Percentiles rank a stretch among this genome's conserved stretches.
Conservation (phyloP, 768 basidiomycete species). For the Russula dissimulans region DNA sequence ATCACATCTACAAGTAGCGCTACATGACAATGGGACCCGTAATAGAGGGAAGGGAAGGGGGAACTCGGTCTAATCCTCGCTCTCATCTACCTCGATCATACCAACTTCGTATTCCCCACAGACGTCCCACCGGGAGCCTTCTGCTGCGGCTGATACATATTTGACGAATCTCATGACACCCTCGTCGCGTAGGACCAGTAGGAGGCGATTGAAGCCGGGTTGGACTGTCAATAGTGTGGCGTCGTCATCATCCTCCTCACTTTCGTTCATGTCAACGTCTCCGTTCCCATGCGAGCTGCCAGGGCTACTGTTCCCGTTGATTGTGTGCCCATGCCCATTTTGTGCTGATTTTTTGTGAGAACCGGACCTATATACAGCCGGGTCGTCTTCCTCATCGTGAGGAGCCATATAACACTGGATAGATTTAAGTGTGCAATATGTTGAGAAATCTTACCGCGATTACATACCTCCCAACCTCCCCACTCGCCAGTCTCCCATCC, state of each 20-base stretch:
- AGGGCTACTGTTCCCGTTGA: conserved; percentile 17
- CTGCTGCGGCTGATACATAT: conserved; percentile 83
- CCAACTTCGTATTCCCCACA: conserved; percentile 90
- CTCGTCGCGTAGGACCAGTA: conserved; percentile 86
- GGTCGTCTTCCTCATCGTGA: conserved; percentile 91
- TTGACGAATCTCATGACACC: conserved; percentile 93
- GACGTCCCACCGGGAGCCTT: conserved; percentile 89
- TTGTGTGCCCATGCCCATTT: conserved; percentile 18
- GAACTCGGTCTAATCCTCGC: not conserved
- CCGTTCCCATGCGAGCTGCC: conserved; percentile 15
- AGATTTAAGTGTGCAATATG: not conserved
- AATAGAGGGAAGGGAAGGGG: not conserved
- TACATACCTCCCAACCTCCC: conserved; percentile 89
- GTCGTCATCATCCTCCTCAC: conserved; percentile 41
- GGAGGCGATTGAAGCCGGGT: conserved; percentile 81
- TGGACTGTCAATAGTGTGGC: conserved; percentile 79
- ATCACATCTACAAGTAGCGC: not conserved
- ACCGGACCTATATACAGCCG: conserved; percentile 76
- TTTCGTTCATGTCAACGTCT: not conserved
- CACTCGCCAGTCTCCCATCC: conserved; percentile 69
- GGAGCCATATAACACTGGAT: conserved; percentile 87
- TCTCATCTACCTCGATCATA: conserved; percentile 40
- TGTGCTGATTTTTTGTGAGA: conserved; percentile 20
- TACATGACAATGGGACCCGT: not conserved
- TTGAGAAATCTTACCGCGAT: not conserved